phyloP scores from a whole-genome alignment of 73 alveolate species.

The Paramecium octaurelia region DNA sequence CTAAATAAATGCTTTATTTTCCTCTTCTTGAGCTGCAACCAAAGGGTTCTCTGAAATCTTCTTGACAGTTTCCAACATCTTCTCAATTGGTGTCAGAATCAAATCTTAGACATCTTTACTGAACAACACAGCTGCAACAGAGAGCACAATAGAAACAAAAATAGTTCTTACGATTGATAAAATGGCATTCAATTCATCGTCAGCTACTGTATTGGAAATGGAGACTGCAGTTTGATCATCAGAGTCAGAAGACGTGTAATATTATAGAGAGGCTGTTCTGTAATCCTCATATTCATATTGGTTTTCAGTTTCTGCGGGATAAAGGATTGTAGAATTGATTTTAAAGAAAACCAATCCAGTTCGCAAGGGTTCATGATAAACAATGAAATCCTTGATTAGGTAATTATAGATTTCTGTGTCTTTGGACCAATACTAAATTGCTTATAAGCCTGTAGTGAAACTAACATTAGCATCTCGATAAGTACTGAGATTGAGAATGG shows the following conservation, averaged over 20 bases:
- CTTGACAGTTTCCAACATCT: conserved; percentile 91
- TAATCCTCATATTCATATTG: not conserved
- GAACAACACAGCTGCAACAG: conserved; percentile 84
- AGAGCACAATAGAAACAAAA: conserved; percentile 86
- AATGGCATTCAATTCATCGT: conserved; percentile 66
- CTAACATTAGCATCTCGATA: conserved; percentile 54
- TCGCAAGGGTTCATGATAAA: not conserved
- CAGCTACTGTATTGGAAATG: not conserved
- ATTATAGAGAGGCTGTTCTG: not conserved
- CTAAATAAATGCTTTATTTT: conserved; percentile 66
- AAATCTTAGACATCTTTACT: conserved; percentile 84
- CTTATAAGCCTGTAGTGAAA: conserved; percentile 54
- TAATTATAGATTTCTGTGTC: not conserved
- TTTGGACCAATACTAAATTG: not conserved
- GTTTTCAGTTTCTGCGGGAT: not conserved
- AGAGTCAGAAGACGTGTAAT: conserved; percentile 11
- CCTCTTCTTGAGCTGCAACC: conserved; percentile 93
- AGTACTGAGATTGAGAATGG: conserved; percentile 68
- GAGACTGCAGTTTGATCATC: not conserved
- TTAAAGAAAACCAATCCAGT: not conserved
- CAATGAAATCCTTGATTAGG: not conserved
- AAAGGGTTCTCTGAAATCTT: conserved; percentile 93
- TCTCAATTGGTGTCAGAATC: conserved; percentile 91
- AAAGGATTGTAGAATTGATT: not conserved
- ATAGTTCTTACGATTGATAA: conserved; percentile 85